Evolutionary conservation across 2,329 filamentous ascomycete species (phyloP), one percentile per base, ranked within the genome.

Genomic region (Cordyceps cateniannulata): DNA sequence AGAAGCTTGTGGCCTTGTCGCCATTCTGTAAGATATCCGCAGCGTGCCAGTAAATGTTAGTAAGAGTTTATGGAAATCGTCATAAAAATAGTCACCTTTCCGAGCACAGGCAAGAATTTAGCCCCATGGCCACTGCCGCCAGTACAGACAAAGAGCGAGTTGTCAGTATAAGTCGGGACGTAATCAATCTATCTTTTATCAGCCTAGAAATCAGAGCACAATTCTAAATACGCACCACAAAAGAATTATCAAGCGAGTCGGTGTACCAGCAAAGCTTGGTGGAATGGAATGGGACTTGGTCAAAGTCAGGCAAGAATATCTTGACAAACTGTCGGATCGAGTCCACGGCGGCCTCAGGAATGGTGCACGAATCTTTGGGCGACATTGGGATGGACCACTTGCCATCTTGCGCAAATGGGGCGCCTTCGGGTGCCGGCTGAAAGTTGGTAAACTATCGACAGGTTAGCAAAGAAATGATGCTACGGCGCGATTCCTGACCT

Each of bases 111-210:
- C n/a, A 74, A 62, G 29, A 72, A 73, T 61, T 74, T 74, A 44
- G 72, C 72, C 1, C 71, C 72, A 42, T 74, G 71, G 10, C 72
- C 72, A 35, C 71, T 73, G 25, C 72, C 72, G 1, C 71, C 71
- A 0, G 72, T 73, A 53, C 69, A 71, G 5, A 72, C 69, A 53
- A 74, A 73, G 1, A 73, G 65, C 1, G 69, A 71, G 5, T 67
- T 63, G 29, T 69, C 66, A 1, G 67, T 66, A 7, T 69, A 69
- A 0, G 61, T 63, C 1, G 73, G 71, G 1, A 74, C 69, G 22
- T 70, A 64, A 56, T 75, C 72, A 38, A 75, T 69, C 67, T 69
- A 24, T 16, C 2, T 14, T 24, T 27, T 42, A 3, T 27, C 16
- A 18, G 48, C 16, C 16, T n/a, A 27, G 56, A 7, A 5, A 22